Percentiles rank a stretch among this genome's conserved stretches.
These are phyloP conservation scores for Akanthomyces uredinophilus DNA, from an alignment of 2,329 filamentous ascomycete genomes.

Conservation along the genomic window DNA sequence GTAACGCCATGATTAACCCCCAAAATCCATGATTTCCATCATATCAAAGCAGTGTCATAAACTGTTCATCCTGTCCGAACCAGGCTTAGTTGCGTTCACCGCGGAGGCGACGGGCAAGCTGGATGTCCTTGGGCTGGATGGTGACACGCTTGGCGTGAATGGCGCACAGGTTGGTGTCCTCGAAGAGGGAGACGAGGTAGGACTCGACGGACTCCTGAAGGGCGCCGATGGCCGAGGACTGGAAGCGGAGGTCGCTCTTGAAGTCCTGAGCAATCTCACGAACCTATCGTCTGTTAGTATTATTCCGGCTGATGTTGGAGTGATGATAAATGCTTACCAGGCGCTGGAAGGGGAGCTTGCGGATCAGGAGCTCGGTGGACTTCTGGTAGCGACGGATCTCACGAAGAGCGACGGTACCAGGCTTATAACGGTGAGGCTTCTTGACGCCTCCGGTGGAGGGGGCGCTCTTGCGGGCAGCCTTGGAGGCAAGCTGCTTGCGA, in stretches of 20 bases:
- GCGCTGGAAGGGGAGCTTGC: constrained; percentile 97
- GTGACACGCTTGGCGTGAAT: constrained; percentile 99
- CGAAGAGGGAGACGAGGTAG: constrained; percentile 95
- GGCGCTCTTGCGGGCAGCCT: constrained; percentile 97
- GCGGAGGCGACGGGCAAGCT: constrained; percentile 90
- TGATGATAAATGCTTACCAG: constrained; percentile 50
- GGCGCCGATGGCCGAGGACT: constrained; percentile 94
- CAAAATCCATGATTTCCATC: constrained; percentile 32
- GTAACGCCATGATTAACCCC: constrained; percentile 44
- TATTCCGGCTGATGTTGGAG: background rate
- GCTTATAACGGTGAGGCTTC: constrained; percentile 90
- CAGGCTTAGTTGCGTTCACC: constrained; percentile 77
- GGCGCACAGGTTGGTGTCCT: constrained; percentile 77
- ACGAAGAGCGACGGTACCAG: constrained; percentile 92
- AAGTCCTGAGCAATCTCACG: constrained; percentile 96
- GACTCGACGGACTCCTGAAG: constrained; percentile 98
- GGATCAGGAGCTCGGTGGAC: constrained; percentile 90
- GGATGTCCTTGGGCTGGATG: constrained; percentile 96
- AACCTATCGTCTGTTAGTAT: constrained; percentile 43
- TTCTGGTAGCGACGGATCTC: constrained; percentile 99
- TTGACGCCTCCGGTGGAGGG: constrained; percentile 96
- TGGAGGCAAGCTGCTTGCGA: constrained; percentile 97
- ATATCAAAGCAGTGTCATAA: constrained; percentile 39
- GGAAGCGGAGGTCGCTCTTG: constrained; percentile 94
- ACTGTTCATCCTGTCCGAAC: constrained; percentile 24